A percentile compares a stretch with the other conserved stretches of the same genome.
Evolutionary conservation across 345 rosid genomes (phyloP).

Genomic region (Brassica juncea): DNA sequence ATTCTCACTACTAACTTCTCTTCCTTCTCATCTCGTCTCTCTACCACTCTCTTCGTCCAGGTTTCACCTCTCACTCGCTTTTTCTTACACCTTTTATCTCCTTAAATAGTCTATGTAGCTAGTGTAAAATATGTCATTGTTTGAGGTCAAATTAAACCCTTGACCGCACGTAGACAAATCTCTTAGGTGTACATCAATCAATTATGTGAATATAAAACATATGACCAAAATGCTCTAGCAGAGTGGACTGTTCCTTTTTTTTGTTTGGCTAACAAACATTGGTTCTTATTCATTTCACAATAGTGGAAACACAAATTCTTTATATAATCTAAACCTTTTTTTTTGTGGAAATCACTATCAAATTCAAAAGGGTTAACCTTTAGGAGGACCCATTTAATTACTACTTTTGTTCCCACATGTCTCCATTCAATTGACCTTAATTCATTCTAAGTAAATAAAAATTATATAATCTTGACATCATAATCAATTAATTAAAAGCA

Average conservation of each 20-base stretch:
- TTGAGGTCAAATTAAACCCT: neutral
- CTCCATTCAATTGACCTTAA: constrained; percentile 9
- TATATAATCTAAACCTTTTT: neutral
- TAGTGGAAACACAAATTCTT: neutral
- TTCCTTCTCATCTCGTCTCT: constrained; percentile 64
- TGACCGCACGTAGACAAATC: constrained; percentile 20
- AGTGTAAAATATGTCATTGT: neutral
- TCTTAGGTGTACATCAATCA: constrained; percentile 7
- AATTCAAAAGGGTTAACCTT: constrained; percentile 16
- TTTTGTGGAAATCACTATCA: neutral
- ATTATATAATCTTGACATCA: neutral
- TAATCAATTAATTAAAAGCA: constrained; percentile 24
- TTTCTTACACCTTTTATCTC: neutral
- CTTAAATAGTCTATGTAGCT: neutral
- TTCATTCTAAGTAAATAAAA: constrained; percentile 1
- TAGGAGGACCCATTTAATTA: constrained; percentile 31
- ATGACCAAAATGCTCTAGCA: constrained; percentile 8
- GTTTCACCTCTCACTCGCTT: constrained; percentile 26
- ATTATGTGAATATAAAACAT: constrained; percentile 12
- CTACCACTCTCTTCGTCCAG: constrained; percentile 80
- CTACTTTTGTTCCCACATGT: constrained; percentile 14
- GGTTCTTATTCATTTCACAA: neutral
- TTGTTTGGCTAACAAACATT: neutral
- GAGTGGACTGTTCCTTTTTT: constrained; percentile 8
- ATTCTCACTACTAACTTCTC: constrained; percentile 75